Conservation (phyloP, 306 rosid genomes). For the Pueraria montana region DNA sequence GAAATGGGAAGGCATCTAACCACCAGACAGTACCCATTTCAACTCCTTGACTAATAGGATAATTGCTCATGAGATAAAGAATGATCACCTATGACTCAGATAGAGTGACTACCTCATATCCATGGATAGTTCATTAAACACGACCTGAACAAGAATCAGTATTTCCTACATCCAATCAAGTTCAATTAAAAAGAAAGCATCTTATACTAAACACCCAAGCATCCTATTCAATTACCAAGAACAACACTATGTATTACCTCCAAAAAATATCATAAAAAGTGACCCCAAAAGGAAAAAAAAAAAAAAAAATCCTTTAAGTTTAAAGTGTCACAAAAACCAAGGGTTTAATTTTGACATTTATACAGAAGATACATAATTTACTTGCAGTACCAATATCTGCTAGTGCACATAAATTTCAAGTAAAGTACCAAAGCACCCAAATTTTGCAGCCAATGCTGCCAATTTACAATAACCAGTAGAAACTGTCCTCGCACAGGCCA, state of each 20-base stretch:
- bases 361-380: too few relatives aligned
- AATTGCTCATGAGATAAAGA: neutral
- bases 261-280: neutral
- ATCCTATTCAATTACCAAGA: neutral
- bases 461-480: slow-evolving; percentile 57
- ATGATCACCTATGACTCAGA: neutral
- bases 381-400: too few relatives aligned
- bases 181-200: slow-evolving; percentile 25
- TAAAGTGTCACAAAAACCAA: too few relatives aligned
- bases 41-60: slow-evolving; percentile 5
- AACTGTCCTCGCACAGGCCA: neutral
- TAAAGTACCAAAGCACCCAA: slow-evolving; percentile 4
- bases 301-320: too few relatives aligned
- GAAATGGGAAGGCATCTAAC: neutral
- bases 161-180: slow-evolving; percentile 14
- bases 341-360: too few relatives aligned
- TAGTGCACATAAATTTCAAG: too few relatives aligned
- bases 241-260: neutral
- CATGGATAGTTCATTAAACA: neutral
- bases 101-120: neutral
- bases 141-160: neutral
- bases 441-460: slow-evolving; percentile 41
- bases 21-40: slow-evolving; percentile 19
- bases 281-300: neutral
- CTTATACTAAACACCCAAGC: neutral